Conservation (phyloP, 2,329 filamentous ascomycete genomes). For the Pezicula radicicola region DNA sequence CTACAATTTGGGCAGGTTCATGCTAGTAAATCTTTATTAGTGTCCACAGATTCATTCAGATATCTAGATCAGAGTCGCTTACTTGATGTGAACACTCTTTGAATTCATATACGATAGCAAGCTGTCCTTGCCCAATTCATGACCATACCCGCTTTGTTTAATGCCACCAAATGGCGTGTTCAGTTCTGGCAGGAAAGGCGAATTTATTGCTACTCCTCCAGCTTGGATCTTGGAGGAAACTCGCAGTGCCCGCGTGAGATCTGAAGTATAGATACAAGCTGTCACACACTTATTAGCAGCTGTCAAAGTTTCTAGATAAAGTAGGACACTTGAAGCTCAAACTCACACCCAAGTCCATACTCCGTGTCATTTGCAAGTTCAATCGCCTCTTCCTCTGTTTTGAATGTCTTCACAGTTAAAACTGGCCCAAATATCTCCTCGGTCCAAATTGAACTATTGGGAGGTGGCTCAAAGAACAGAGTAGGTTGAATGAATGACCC, state of each 20-base stretch:
- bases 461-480: slow-evolving; percentile 63
- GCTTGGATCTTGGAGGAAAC: slow-evolving; percentile 59
- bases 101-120: slow-evolving; percentile 61
- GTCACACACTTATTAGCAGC: slow-evolving; percentile 12
- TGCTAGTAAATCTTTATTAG: too few species aligned
- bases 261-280: slow-evolving; percentile 61
- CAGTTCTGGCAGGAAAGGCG: slow-evolving; percentile 65
- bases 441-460: slow-evolving; percentile 65
- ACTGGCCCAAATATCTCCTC: slow-evolving; percentile 72
- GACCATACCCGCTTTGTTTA: slow-evolving; percentile 72
- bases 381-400: slow-evolving; percentile 62
- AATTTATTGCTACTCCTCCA: slow-evolving; percentile 33
- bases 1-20: too few species aligned
- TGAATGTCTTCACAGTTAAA: slow-evolving; percentile 64
- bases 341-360: slow-evolving; percentile 55
- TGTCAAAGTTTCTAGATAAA: not conserved
- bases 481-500: slow-evolving; percentile 69
- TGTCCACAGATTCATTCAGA: too few species aligned
- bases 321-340: not conserved
- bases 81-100: slow-evolving; percentile 56
- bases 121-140: slow-evolving; percentile 66
- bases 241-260: slow-evolving; percentile 62
- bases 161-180: slow-evolving; percentile 65
- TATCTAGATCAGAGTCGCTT: not conserved
- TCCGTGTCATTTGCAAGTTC: slow-evolving; percentile 50